phyloP scores from a whole-genome alignment of 2,329 filamentous ascomycete species.

The Nemania diffusa region DNA sequence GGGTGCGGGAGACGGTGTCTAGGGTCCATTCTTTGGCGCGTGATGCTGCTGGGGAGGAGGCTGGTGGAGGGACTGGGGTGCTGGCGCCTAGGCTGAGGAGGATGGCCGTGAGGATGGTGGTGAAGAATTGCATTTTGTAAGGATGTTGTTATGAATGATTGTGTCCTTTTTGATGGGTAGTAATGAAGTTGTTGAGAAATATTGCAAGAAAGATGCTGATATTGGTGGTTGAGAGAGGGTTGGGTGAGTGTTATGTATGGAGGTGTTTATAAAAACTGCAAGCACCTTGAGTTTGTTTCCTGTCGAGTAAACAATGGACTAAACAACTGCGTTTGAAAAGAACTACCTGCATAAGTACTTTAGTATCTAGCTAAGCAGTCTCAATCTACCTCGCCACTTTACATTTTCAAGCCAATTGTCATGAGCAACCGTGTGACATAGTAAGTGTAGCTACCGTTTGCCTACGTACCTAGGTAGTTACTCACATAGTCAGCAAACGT shows the following conservation, averaged over 20 bases:
- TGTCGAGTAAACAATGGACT: not conserved
- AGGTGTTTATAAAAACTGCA: conserved; percentile 15
- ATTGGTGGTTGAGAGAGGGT: not conserved
- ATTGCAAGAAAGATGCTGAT: not conserved
- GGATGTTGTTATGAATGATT: not conserved
- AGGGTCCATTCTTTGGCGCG: conserved; percentile 32
- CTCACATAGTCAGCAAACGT: not conserved
- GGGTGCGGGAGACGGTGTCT: conserved; percentile 29
- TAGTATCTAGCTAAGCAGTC: not conserved
- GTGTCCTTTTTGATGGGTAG: not conserved
- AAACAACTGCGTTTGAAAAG: not conserved
- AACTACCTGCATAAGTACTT: not conserved
- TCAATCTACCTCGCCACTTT: not conserved
- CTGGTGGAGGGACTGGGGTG: not conserved
- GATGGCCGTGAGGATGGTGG: not conserved
- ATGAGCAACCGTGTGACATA: conserved; percentile 4
- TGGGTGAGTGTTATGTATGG: not conserved
- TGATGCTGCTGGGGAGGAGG: not conserved
- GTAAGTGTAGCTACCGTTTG: conserved; percentile 12
- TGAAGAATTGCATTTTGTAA: conserved; percentile 23
- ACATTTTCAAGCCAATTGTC: not conserved
- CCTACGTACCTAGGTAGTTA: not conserved
- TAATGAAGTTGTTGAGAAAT: not conserved
- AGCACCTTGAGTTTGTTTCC: not conserved
- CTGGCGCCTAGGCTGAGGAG: conserved; percentile 2